Evolutionary conservation across 2,329 filamentous ascomycete genomes (phyloP).

Genomic region (Scedosporium boydii): DNA sequence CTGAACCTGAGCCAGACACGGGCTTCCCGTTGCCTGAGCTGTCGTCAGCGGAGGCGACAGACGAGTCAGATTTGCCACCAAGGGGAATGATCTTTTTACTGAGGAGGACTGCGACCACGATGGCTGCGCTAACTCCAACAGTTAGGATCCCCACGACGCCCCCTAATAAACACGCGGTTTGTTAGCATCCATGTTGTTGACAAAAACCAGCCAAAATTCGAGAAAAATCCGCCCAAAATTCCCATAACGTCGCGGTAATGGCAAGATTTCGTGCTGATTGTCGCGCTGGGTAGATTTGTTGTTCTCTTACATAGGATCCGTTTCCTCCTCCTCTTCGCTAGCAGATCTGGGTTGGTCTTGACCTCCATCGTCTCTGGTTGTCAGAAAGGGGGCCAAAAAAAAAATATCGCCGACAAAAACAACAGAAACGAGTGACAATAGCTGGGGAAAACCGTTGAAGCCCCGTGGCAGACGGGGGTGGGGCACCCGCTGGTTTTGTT

Average conservation of each 20-base stretch:
- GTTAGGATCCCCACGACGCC: background rate
- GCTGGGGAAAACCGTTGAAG: background rate
- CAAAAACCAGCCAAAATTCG: background rate
- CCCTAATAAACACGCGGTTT: background rate
- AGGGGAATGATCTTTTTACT: conserved; percentile 2
- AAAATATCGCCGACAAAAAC: background rate
- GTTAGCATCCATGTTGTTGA: background rate
- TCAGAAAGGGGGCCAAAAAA: background rate
- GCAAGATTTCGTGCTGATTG: background rate
- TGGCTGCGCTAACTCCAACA: background rate
- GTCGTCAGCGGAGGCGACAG: background rate
- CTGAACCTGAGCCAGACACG: background rate
- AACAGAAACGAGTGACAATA: background rate
- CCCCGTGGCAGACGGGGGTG: background rate
- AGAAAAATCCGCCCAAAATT: background rate
- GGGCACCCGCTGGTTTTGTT: background rate
- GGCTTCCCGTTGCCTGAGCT: background rate
- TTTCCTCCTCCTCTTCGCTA: background rate
- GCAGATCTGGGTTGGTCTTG: background rate
- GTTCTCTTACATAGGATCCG: background rate
- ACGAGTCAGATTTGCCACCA: background rate
- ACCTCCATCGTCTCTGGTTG: background rate
- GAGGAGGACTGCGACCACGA: background rate
- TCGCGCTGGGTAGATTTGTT: background rate
- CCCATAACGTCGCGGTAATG: background rate